Conservation (phyloP, 805 yeast genomes). For the Jamesozyma piceae region DNA sequence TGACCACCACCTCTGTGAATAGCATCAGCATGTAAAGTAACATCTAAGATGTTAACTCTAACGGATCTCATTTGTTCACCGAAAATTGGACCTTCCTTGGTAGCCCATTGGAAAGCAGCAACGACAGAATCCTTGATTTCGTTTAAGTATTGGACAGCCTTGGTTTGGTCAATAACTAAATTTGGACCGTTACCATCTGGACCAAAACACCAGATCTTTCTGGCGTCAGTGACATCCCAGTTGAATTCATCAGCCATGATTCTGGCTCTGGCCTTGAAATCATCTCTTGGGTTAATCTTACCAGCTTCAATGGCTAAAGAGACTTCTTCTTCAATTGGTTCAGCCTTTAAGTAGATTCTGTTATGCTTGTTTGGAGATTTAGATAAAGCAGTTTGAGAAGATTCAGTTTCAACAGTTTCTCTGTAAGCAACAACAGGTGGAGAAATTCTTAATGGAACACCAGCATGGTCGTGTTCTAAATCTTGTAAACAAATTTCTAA, state of each 20-base stretch:
- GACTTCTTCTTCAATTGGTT: slow-evolving; percentile 91
- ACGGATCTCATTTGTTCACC: slow-evolving; percentile 95
- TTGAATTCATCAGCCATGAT: slow-evolving; percentile 96
- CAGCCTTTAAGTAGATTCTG: slow-evolving; percentile 97
- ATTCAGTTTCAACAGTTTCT: slow-evolving; percentile 92
- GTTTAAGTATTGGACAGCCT: slow-evolving; percentile 97
- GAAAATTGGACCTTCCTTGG: slow-evolving; percentile 98
- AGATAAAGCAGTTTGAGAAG: slow-evolving; percentile 92
- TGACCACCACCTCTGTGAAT: slow-evolving; percentile 99
- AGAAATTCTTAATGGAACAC: slow-evolving; percentile 94
- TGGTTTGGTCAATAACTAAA: slow-evolving; percentile 97
- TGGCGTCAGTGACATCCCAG: slow-evolving; percentile 99
- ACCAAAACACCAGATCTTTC: slow-evolving; percentile 99
- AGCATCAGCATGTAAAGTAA: slow-evolving; percentile 98
- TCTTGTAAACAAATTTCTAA: slow-evolving; percentile 95
- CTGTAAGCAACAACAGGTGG: slow-evolving; percentile 98
- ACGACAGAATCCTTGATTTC: slow-evolving; percentile 99
- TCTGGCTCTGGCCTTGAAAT: slow-evolving; percentile 98
- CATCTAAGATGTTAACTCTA: slow-evolving; percentile 97
- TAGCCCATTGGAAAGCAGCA: slow-evolving; percentile 99
- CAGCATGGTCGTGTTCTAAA: slow-evolving; percentile 98
- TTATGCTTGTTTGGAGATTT: slow-evolving; percentile 99
- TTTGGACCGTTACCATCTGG: slow-evolving; percentile 99
- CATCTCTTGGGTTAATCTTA: slow-evolving; percentile 89
- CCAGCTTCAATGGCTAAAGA: slow-evolving; percentile 88